Base-by-base conservation (phyloP, 2,329 filamentous ascomycete species). In the Talaromyces sp. region DNA sequence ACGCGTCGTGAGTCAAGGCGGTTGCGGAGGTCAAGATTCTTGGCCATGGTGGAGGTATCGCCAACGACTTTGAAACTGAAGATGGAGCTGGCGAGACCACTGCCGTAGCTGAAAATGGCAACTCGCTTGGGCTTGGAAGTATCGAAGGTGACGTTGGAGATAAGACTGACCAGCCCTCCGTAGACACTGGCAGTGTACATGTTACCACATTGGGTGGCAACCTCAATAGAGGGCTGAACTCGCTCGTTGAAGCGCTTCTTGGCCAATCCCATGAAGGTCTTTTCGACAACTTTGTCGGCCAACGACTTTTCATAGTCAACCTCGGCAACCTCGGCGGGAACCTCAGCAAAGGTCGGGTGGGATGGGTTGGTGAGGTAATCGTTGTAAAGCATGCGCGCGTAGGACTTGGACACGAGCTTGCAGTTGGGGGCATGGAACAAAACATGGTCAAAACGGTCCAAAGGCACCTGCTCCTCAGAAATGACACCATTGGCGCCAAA, bases 341-440 rank as follows among this genome's bases (percentile, higher is more conserved):
- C 89, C 67, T 92, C 89, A 65, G 85, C 84, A 72, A 93, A 95
- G 62, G 82, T 82, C 54, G 87, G 78, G 76, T 83, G 81, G 66
- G 86, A 82, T 55, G 90, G 86, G 76, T 92, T 84, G 75, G 81
- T 80, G 39, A 93, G 83, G 82, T 89, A 95, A 80, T 95, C 91
- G 75, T 93, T 91, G 84, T 95, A 95, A 63, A 93, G 82, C 67
- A 95, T 83, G 68, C 91, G 89, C 64, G 86, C 91, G 74, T 92
- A 95, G 18, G 89, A 92, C 82, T 95, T 95, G 74, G 89, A 82
- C 65, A 95, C 91, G 63, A 92, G 83, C 82, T 95, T 95, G 88
- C 91, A 95, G 67, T 88, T 93, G 44, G 91, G 91, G 18, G 91
- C 84, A 77, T 95, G 91, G 86, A 93, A 95, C 65, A 87, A 78